Percentiles rank a stretch among this genome's conserved stretches.
phyloP scores from a whole-genome alignment of 352 stramenopile genomes.

The Phytophthora sp. region DNA sequence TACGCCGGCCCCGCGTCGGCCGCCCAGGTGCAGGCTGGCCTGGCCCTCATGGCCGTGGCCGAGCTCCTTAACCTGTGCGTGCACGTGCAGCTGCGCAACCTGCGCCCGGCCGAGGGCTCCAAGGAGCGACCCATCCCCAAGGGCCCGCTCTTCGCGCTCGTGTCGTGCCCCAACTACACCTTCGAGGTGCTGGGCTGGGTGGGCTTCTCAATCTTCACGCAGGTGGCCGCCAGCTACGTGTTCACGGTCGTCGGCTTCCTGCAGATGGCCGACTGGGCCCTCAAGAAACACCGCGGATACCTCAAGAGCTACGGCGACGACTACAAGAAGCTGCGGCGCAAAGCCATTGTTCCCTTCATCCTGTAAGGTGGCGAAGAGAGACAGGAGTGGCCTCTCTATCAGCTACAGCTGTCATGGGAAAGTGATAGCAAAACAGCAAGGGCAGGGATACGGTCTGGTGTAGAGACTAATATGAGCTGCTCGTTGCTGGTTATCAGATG shows the following conservation, averaged over 20 bases:
- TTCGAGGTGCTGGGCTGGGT: constrained; percentile 91
- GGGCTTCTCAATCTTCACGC: constrained; percentile 88
- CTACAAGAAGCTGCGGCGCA: constrained; percentile 90
- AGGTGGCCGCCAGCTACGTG: constrained; percentile 82
- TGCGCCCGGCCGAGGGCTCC: constrained; percentile 79
- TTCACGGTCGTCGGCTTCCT: constrained; percentile 88
- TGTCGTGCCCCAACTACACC: constrained; percentile 92
- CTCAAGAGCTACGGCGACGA: constrained; percentile 84
- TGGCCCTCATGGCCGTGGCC: constrained; percentile 68
- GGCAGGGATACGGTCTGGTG: too few relatives aligned
- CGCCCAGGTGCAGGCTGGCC: constrained; percentile 58
- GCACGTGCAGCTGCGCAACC: constrained; percentile 85
- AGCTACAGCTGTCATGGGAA: too few relatives aligned
- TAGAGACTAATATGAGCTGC: too few relatives aligned
- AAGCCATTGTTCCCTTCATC: constrained; percentile 86
- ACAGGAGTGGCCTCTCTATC: too few relatives aligned
- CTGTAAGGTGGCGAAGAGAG: too few relatives aligned
- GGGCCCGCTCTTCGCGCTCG: constrained; percentile 78
- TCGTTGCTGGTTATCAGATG: too few relatives aligned
- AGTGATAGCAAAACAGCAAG: too few relatives aligned
- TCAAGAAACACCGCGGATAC: constrained; percentile 91
- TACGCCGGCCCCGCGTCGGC: constrained; percentile 60
- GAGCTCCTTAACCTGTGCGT: constrained; percentile 87
- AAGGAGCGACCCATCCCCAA: constrained; percentile 75
- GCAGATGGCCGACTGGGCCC: constrained; percentile 91